Base-by-base conservation (phyloP, 2,329 filamentous ascomycete genomes). In the Aotearoamyces nothofagi region DNA sequence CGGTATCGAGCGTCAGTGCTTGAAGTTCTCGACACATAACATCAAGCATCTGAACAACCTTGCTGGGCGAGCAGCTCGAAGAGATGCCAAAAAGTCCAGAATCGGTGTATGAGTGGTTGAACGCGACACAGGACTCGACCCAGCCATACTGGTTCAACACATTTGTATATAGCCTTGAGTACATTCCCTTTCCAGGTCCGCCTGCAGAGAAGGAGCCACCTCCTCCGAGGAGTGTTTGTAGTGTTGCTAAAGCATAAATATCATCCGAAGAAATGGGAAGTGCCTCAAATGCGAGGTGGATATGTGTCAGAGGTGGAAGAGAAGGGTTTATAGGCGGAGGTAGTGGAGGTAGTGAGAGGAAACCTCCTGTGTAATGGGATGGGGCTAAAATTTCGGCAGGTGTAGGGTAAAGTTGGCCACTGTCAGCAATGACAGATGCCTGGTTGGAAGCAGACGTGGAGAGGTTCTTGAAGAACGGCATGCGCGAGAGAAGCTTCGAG, bases 171-270 rank as follows among this genome's bases (percentile, higher is more conserved):
- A 98, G 70, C 9, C 90, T 78, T 20, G 82, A 92, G 63, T 96
- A 96, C 90, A 98, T 98, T 52, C 90, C 90, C 61, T 98, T 98
- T 30, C 90, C 90, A 4, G 90, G 90, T 0, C 90, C 90, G 44
- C 90, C 90, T 30, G 90, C 90, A 10, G 82, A 92, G 61, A 98
- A 98, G 32, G 86, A 94, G 14, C 90, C 90, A 27, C 90, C 90
- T 26, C 90, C 90, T 33, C 90, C 90, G 17, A 98, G 80, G 7
- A 98, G 77, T 1, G 84, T 96, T 55, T 96, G 92, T 1, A 98
- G 66, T 1, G 87, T 93, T 5, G 90, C 90, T 24, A 96, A 74
- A 11, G 90, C 86, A 57, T 96, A 98, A 46, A 98, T 94, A 51
- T 96, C 87, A 9, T 82, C 74, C 3, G 80, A 87, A 13, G 71